Evolutionary conservation across 2,329 filamentous ascomycete genomes (phyloP).

Genomic region (Xylariomycetidae sp.): DNA sequence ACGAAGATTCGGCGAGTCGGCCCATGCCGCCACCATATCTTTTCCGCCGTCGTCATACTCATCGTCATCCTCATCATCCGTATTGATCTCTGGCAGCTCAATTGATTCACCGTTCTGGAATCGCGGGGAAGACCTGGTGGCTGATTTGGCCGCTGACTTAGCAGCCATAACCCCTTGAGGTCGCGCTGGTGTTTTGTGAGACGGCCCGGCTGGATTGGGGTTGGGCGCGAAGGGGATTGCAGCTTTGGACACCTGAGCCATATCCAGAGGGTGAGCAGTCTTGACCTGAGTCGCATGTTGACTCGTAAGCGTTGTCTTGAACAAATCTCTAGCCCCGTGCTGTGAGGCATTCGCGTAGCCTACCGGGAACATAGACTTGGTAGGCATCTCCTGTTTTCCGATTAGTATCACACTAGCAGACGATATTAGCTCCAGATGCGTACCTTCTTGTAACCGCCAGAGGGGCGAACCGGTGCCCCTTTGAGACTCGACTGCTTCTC

Average conservation of each 20-base stretch:
- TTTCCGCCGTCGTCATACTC: conserved; percentile 57
- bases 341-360: conserved; percentile 59
- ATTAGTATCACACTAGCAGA: conserved; percentile 27
- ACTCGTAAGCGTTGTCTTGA: conserved; percentile 61
- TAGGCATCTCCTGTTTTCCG: conserved; percentile 48
- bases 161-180: conserved; percentile 38
- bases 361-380: conserved; percentile 55
- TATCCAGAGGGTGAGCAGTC: conserved; percentile 67
- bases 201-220: conserved; percentile 46
- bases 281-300: conserved; percentile 64
- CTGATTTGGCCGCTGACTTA: conserved; percentile 59
- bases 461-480: conserved; percentile 80
- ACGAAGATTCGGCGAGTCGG: conserved; percentile 78
- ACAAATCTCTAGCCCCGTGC: conserved; percentile 50
- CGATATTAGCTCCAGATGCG: conserved; percentile 17
- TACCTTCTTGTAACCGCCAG: conserved; percentile 66
- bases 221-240: conserved; percentile 83
- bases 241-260: conserved; percentile 83
- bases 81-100: conserved; percentile 89
- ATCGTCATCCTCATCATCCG: conserved; percentile 80
- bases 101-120: conserved; percentile 89
- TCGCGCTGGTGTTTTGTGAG: conserved; percentile 68
- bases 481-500: conserved; percentile 64
- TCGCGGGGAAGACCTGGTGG: conserved; percentile 67
- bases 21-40: conserved; percentile 74